Base-by-base conservation (phyloP, 352 stramenopile species). In the Phytophthora cajani region DNA sequence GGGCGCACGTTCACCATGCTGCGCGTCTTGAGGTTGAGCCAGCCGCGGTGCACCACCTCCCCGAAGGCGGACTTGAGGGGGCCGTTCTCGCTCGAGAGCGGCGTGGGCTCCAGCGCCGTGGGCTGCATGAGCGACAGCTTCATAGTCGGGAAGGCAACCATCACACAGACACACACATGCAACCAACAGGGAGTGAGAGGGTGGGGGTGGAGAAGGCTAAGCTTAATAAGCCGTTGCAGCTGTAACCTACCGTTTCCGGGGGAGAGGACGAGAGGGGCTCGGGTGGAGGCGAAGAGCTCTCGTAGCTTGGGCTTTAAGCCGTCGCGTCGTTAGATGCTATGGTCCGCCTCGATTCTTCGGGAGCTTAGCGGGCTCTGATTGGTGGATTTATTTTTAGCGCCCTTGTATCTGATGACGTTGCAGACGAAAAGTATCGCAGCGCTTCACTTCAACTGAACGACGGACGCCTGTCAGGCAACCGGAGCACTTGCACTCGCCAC, bases 1-100 rank as follows among this genome's bases (percentile, higher is more conserved):
- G 88, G 88, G 4, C 88, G 81, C 57, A 95, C 82, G 63, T 95
- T 95, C 52, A 95, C 87, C 79, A 94, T 91, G 54, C 83, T 92
- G 61, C 87, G 88, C 38, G 86, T 95, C 80, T 95, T 95, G 69
- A 95, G 84, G 62, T 94, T 92, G 23, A 95, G 77, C 88, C 88
- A 95, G 3, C 88, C 88, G 57, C 85, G 87, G 64, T 91, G 79
- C 50, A 94, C 76, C 55, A 95, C 78, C 77, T 92, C 84, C 42
- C 85, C 86, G 25, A 91, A 89, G 19, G 77, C 77, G 38, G 85
- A 89, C 47, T 78, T 53, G 27, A 90, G 57, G 59, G 77, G 78
- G 25, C 72, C 78, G 70, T 86, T 80, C 50, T 89, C 77, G 61
- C 80, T 85, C 52, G 77, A 82, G 53, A 88, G 67, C 65, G 53